phyloP scores from a whole-genome alignment of 163 green algal genomes.

The Scenedesmus sp. region DNA sequence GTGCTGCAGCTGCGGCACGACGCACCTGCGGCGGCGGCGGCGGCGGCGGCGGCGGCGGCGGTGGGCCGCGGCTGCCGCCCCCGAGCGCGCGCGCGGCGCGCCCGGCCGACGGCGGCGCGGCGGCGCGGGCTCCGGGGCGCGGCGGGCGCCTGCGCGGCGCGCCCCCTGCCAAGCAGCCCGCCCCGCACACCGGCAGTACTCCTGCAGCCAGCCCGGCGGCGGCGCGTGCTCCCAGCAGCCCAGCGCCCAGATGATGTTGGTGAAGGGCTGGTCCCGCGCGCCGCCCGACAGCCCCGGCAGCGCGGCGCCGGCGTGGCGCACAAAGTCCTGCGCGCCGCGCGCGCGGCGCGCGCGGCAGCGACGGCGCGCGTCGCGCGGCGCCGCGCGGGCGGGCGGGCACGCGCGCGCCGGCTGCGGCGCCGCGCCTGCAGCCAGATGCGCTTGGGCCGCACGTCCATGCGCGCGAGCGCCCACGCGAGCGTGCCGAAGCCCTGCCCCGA shows the following conservation, averaged over 20 bases:
- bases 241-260: conserved; percentile 40
- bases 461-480: conserved; percentile 40
- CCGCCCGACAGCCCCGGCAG: neutral
- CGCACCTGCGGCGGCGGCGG: conserved; percentile 8
- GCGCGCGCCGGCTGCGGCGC: no score
- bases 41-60: neutral
- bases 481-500: conserved; percentile 41
- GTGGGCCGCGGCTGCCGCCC: neutral
- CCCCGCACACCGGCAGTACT: conserved; percentile 17
- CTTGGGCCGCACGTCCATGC: conserved; percentile 33
- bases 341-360: no score
- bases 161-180: no score
- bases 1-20: conserved; percentile 6
- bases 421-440: conserved; percentile 44
- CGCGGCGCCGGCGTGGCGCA: neutral
- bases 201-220: conserved; percentile 16
- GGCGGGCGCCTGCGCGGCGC: no score
- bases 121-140: no score
- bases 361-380: no score
- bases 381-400: no score
- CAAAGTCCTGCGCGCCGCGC: conserved; percentile 30
- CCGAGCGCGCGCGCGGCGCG: no score
- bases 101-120: no score
- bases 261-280: conserved; percentile 23
- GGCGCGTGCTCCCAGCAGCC: conserved; percentile 36